Conservation (phyloP, 2,329 filamentous ascomycete species). For the Beauveria brongniartii region DNA sequence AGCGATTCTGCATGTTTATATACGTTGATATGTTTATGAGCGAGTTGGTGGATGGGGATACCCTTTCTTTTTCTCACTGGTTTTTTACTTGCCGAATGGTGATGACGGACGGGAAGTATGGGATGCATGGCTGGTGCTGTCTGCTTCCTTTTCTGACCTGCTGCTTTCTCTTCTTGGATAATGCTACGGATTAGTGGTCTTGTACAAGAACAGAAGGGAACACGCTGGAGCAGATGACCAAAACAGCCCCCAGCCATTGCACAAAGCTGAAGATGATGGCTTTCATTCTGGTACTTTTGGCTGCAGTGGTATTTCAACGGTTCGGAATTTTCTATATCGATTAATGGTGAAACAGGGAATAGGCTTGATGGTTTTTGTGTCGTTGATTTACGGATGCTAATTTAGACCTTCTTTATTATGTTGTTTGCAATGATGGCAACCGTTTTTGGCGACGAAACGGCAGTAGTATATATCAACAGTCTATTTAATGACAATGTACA, state of each 20-base stretch:
- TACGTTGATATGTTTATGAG: not conserved
- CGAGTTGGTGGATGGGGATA: constrained; percentile 8
- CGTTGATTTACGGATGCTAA: not conserved
- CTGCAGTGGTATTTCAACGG: too few relatives aligned
- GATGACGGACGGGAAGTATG: not conserved
- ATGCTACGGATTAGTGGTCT: too few relatives aligned
- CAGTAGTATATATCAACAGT: not conserved
- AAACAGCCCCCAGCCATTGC: too few relatives aligned
- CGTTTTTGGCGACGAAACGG: not conserved
- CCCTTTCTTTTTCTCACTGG: not conserved
- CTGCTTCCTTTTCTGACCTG: too few relatives aligned
- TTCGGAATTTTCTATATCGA: too few relatives aligned
- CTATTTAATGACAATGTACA: not conserved
- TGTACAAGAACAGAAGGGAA: too few relatives aligned
- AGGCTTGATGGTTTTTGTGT: not conserved
- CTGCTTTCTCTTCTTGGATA: too few relatives aligned
- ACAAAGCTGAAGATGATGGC: too few relatives aligned
- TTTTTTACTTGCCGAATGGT: not conserved
- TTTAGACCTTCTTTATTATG: not conserved
- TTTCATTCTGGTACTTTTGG: too few relatives aligned
- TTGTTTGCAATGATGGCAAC: not conserved
- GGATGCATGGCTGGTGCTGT: not conserved
- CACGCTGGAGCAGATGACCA: too few relatives aligned
- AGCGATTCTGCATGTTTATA: constrained; percentile 2
- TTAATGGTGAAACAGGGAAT: too few relatives aligned